These are phyloP conservation scores for Cryptosporidium meleagridis DNA, from an alignment of 169 alveolate genomes.

Conservation along the genomic window DNA sequence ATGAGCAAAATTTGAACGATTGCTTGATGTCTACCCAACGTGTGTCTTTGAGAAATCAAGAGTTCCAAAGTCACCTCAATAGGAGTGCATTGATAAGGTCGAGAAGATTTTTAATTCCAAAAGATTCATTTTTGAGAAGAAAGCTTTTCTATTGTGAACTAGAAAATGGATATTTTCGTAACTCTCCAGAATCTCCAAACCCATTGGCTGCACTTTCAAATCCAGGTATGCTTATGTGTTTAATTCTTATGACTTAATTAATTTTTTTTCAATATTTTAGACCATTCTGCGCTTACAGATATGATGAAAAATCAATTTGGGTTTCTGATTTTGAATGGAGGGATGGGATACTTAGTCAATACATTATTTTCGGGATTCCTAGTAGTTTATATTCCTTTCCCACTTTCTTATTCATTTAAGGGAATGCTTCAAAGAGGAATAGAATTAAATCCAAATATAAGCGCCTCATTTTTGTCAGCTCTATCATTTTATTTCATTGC, in stretches of 20 bases:
- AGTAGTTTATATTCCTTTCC: constrained; percentile 86
- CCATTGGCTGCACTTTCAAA: constrained; percentile 65
- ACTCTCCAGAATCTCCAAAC: constrained; percentile 55
- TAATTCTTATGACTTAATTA: not conserved
- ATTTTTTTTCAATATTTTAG: constrained; percentile 1
- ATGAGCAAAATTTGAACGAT: constrained; percentile 35
- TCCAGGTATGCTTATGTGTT: constrained; percentile 43
- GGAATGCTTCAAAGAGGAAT: constrained; percentile 85
- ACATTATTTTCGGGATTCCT: constrained; percentile 83
- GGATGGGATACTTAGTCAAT: constrained; percentile 83
- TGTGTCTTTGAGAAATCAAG: constrained; percentile 23
- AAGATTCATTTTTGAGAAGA: constrained; percentile 44
- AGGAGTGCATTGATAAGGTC: constrained; percentile 34
- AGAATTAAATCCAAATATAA: constrained; percentile 55
- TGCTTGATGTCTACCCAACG: constrained; percentile 36
- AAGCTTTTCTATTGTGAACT: constrained; percentile 17
- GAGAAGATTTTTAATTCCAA: constrained; percentile 36
- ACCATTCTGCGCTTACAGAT: constrained; percentile 76
- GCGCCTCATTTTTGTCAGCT: constrained; percentile 55
- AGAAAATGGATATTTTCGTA: constrained; percentile 32
- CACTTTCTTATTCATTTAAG: constrained; percentile 83
- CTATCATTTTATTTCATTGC: constrained; percentile 65
- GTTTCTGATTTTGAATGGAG: constrained; percentile 83
- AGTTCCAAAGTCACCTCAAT: constrained; percentile 40
- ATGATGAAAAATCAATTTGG: constrained; percentile 84